phyloP scores from a whole-genome alignment of 345 rosid species.

The Rhodamnia rubescens region DNA sequence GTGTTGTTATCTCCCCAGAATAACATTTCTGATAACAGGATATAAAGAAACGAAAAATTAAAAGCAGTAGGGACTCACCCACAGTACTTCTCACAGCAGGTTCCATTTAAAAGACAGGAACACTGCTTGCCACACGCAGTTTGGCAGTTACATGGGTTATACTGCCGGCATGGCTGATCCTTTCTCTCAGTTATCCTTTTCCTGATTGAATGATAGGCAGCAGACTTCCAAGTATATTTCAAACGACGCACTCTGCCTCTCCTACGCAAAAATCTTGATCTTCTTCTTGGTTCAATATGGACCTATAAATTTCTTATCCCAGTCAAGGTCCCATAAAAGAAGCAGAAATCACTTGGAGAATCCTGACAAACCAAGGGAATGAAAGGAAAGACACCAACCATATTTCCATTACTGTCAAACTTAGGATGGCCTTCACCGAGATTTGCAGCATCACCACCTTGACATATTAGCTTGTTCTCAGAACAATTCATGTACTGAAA shows the following conservation, averaged over 20 bases:
- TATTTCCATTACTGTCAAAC: conserved; percentile 60
- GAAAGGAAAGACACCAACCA: conserved; percentile 34
- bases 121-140: conserved; percentile 95
- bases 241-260: conserved; percentile 94
- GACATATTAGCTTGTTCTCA: conserved; percentile 49
- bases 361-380: neutral
- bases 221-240: conserved; percentile 99
- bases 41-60: neutral
- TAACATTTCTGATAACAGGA: neutral
- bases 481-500: conserved; percentile 71
- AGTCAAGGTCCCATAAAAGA: neutral
- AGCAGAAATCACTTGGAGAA: neutral
- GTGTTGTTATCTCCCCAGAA: neutral
- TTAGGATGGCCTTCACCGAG: conserved; percentile 74
- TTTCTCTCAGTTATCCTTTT: conserved; percentile 82
- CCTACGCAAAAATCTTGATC: conserved; percentile 90
- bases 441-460: conserved; percentile 54
- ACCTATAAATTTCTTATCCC: conserved; percentile 30
- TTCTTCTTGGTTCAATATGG: conserved; percentile 74
- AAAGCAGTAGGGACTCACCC: conserved; percentile 46
- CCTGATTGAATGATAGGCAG: conserved; percentile 96
- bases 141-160: conserved; percentile 92
- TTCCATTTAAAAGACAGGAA: conserved; percentile 78
- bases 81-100: conserved; percentile 99
- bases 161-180: conserved; percentile 98